phyloP scores from a whole-genome alignment of 2,329 filamentous ascomycete genomes.

The Ophiostoma sp. region DNA sequence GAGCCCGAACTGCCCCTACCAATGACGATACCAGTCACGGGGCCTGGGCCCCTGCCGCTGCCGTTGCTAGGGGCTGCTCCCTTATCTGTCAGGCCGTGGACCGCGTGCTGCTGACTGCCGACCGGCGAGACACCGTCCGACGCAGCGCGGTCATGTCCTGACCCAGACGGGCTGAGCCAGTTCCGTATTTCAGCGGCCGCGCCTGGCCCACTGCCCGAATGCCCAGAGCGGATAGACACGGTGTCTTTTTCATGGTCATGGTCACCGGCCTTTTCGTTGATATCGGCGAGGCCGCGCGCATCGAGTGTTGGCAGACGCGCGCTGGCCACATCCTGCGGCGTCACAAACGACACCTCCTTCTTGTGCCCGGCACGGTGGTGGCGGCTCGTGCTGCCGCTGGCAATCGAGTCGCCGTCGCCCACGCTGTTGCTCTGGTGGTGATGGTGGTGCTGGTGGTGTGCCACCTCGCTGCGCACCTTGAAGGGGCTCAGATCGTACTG shows the following conservation, averaged over 20 bases:
- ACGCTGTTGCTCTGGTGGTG: constrained; percentile 62
- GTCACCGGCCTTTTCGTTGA: constrained; percentile 3
- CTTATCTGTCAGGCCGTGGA: constrained; percentile 56
- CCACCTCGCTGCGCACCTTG: constrained; percentile 60
- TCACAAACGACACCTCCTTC: constrained; percentile 66
- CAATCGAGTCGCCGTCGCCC: constrained; percentile 62
- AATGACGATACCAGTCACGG: not conserved
- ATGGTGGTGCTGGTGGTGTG: constrained; percentile 4
- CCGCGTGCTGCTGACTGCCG: constrained; percentile 23
- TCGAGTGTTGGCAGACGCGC: constrained; percentile 27
- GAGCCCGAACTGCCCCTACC: not conserved
- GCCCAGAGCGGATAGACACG: constrained; percentile 36
- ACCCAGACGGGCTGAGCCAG: constrained; percentile 22
- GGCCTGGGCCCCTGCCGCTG: not conserved
- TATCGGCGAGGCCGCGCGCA: constrained; percentile 19
- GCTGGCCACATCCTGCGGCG: constrained; percentile 45
- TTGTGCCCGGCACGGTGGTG: constrained; percentile 36
- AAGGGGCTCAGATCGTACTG: constrained; percentile 86
- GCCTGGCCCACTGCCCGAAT: constrained; percentile 18
- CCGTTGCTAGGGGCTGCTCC: constrained; percentile 24
- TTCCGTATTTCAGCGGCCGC: constrained; percentile 18
- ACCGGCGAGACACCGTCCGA: constrained; percentile 27
- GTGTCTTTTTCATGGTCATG: constrained; percentile 29
- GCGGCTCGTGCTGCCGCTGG: constrained; percentile 49
- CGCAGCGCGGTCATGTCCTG: constrained; percentile 23